Conservation (phyloP, 2,329 filamentous ascomycete genomes). For the Fusarium zealandicum region DNA sequence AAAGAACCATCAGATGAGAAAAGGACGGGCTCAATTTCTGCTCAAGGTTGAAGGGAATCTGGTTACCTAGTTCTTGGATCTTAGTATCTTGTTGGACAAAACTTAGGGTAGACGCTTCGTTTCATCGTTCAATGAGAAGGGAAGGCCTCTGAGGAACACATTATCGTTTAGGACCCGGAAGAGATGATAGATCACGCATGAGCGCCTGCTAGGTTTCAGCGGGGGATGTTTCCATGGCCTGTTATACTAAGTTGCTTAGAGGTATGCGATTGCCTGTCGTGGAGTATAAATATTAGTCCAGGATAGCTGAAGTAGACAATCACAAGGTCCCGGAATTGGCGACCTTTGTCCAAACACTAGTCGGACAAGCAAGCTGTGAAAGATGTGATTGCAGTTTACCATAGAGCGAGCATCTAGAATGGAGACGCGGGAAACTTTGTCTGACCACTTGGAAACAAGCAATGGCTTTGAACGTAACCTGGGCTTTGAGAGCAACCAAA, state of each 20-base stretch:
- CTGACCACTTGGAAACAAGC: no score
- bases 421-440: no score
- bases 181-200: conserved; percentile 93
- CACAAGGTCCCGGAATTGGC: conserved; percentile 82
- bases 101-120: conserved; percentile 76
- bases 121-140: conserved; percentile 88
- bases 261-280: conserved; percentile 89
- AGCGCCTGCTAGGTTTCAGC: conserved; percentile 92
- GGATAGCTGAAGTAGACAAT: no score
- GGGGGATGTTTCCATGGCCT: conserved; percentile 94
- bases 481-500: no score
- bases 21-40: conserved; percentile 93
- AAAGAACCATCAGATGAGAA: conserved; percentile 86
- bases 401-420: no score
- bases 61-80: conserved; percentile 86
- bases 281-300: conserved; percentile 93
- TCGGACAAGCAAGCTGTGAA: no score
- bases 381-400: no score
- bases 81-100: conserved; percentile 91
- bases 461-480: no score
- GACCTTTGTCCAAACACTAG: conserved; percentile 70
- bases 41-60: conserved; percentile 93
- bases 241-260: conserved; percentile 93
- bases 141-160: conserved; percentile 82
- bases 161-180: conserved; percentile 87